Percentiles rank a stretch among this genome's conserved stretches.
These are phyloP conservation scores for Carex littledalei DNA, from an alignment of 176 grass and related monocot genomes.

Conservation along the genomic window DNA sequence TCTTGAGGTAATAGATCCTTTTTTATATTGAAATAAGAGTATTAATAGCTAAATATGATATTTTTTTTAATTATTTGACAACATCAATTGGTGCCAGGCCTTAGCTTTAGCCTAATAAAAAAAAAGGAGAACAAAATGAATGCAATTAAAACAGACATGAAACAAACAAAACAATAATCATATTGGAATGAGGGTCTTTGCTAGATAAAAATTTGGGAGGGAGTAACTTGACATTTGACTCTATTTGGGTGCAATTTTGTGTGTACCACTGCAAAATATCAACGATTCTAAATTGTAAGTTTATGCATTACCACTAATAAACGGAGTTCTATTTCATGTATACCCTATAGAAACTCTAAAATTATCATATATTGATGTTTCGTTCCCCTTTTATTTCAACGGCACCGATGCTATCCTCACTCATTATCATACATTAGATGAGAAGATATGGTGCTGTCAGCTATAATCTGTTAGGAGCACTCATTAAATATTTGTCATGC, in stretches of 20 bases:
- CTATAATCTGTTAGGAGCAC: neutral
- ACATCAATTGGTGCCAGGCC: neutral
- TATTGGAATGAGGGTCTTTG: neutral
- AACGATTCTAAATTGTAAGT: neutral
- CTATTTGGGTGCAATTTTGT: neutral
- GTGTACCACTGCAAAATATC: neutral
- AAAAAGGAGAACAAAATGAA: neutral
- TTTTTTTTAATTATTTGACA: neutral
- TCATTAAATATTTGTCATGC: neutral
- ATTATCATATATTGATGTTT: neutral
- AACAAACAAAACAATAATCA: neutral
- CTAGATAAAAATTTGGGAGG: neutral
- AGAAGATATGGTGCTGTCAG: neutral
- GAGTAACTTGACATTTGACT: neutral
- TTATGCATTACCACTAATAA: neutral
- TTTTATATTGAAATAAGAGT: conserved; percentile 9
- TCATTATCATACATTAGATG: neutral
- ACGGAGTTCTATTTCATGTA: neutral
- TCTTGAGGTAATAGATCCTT: conserved; percentile 53
- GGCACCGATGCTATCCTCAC: neutral
- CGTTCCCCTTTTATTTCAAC: neutral
- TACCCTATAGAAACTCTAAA: neutral
- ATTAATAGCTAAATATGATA: neutral
- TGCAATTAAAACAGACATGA: neutral
- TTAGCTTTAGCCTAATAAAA: neutral